Evolutionary conservation across 1,139 yeast species (phyloP), one percentile per base, ranked within the genome.

Genomic region (Saccharomyces hybrid): DNA sequence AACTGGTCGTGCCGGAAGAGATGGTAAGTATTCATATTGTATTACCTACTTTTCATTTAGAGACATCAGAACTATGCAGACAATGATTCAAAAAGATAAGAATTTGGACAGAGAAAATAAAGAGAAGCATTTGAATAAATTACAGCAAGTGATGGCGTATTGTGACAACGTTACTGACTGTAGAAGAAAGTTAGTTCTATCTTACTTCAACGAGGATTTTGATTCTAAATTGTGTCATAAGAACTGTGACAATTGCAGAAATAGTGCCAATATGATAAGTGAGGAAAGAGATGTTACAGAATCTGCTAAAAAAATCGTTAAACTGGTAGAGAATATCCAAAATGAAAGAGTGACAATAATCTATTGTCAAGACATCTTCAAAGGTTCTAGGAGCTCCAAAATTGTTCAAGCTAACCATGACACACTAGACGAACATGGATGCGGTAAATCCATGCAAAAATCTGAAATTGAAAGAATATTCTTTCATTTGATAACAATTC

Each of bases 1-100:
- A 69, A 90, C 98, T 1, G 99, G 99, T n/a, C 83, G 99, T 71
- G 99, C 98, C 1, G 99, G 99, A 3, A 81, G 99, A 72, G 99
- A 93, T 74, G 97, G 98, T 0, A 73, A 80, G 4, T 79, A 74
- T 49, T 85, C 96, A 1, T 85, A 84, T 58, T 93, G 98, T 72
- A 79, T 88, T 16, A 78, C 93, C 79, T 93, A 82, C 64, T 93
- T 86, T 68, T 78, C 84, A 11, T 86, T 85, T 70, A 80, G 81
- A 58, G 98, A 90, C 73, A 89, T 89, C 0, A 74, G 89, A 56
- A 76, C 82, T 44, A 72, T 91, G 54, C 91, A 86, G 68, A 77
- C 82, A 16, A 79, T 89, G 81, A 90, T 93, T 53, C 85, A 84
- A 56, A 76, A 84, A 55, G 98, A 91, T 66, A 79, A 78, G 54